Evolutionary conservation across 192 early-diverging fungal species (phyloP).

Genomic region (Coemansia sp.): DNA sequence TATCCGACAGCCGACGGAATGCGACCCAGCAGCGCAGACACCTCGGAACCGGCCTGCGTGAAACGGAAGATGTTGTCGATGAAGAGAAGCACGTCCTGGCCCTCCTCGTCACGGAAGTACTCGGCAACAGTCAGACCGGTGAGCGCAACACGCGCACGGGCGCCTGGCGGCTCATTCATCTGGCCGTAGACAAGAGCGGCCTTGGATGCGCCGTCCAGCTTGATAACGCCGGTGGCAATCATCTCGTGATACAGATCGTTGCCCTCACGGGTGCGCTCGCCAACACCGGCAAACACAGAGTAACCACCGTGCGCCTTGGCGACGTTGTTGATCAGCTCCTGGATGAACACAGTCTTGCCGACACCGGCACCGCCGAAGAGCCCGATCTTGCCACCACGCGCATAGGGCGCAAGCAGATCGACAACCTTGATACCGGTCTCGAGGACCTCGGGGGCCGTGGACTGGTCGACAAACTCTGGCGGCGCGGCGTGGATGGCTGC

Average conservation of each 20-base stretch:
- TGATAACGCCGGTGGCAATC: constrained; percentile 93
- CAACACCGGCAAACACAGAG: constrained; percentile 98
- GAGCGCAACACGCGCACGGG: constrained; percentile 97
- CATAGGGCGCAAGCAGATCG: constrained; percentile 95
- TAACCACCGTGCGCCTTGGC: constrained; percentile 99
- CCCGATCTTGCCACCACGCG: constrained; percentile 98
- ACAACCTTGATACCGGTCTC: constrained; percentile 99
- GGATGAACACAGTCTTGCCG: constrained; percentile 99
- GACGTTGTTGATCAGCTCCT: constrained; percentile 99
- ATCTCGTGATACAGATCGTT: constrained; percentile 99
- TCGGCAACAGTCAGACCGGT: constrained; percentile 98
- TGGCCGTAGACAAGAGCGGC: constrained; percentile 96
- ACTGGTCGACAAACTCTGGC: constrained; percentile 94
- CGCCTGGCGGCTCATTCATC: constrained; percentile 99
- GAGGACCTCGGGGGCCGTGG: constrained; percentile 89
- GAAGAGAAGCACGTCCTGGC: constrained; percentile 99
- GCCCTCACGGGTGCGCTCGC: constrained; percentile 98
- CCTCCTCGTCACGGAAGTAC: constrained; percentile 99
- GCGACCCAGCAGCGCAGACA: constrained; percentile 98
- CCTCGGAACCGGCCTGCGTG: constrained; percentile 99
- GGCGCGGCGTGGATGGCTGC: constrained; percentile 89
- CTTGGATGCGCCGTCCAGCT: constrained; percentile 93
- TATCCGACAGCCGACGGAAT: constrained; percentile 99
- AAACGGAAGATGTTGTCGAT: constrained; percentile 99
- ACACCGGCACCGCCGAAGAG: constrained; percentile 99